These are phyloP conservation scores for Aspergillus udagawae DNA, from an alignment of 2,329 filamentous ascomycete genomes.

Conservation along the genomic window DNA sequence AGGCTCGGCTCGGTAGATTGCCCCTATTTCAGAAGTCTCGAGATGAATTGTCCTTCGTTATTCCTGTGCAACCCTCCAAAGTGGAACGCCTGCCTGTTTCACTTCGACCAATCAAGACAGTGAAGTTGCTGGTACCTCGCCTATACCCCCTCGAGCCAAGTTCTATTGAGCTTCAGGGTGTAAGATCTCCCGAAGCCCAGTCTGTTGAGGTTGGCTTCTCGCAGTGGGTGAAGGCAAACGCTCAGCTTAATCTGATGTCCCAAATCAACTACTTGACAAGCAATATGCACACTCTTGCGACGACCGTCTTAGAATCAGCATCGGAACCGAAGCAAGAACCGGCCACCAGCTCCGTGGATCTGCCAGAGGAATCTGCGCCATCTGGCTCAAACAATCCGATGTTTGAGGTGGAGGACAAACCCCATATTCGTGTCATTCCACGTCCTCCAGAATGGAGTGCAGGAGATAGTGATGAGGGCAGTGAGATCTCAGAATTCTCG, in stretches of 20 bases:
- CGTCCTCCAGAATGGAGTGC: constrained; percentile 72
- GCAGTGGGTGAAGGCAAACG: constrained; percentile 53
- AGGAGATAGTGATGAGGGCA: constrained; percentile 29
- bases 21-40: constrained; percentile 63
- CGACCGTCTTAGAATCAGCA: constrained; percentile 42
- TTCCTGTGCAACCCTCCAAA: constrained; percentile 66
- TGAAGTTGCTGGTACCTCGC: constrained; percentile 66
- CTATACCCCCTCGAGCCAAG: constrained; percentile 69
- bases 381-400: constrained; percentile 7
- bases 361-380: constrained; percentile 12
- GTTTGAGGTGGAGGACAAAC: constrained; percentile 44
- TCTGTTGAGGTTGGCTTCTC: constrained; percentile 63
- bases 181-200: constrained; percentile 57
- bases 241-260: constrained; percentile 63
- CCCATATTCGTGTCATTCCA: constrained; percentile 68
- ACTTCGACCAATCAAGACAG: constrained; percentile 58
- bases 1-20: constrained; percentile 67
- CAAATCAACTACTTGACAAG: constrained; percentile 71
- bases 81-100: constrained; percentile 57
- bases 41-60: constrained; percentile 66
- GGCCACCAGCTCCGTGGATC: constrained; percentile 6
- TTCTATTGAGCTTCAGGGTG: constrained; percentile 62
- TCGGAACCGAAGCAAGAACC: constrained; percentile 9
- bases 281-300: constrained; percentile 65
- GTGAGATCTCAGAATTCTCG: constrained; percentile 41